Conservation (phyloP, 352 stramenopile genomes). For the Phytophthora tubulina region DNA sequence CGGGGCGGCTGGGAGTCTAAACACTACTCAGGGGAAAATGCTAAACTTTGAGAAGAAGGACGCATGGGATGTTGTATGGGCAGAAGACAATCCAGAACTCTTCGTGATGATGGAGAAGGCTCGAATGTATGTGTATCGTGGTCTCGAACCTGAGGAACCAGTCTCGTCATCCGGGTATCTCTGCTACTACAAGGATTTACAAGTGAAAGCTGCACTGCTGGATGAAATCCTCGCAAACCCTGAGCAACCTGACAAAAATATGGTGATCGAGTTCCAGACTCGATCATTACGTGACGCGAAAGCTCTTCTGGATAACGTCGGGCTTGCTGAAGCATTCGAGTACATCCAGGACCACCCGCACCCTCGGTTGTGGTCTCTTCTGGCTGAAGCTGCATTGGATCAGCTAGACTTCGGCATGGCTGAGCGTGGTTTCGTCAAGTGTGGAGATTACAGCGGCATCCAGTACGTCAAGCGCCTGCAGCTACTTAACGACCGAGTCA, state of each 20-base stretch:
- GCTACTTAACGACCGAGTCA: conserved; percentile 90
- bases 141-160: conserved; percentile 89
- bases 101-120: conserved; percentile 95
- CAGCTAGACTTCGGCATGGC: conserved; percentile 93
- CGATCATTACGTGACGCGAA: conserved; percentile 87
- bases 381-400: conserved; percentile 91
- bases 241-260: conserved; percentile 78
- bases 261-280: conserved; percentile 92
- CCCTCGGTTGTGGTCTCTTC: conserved; percentile 85
- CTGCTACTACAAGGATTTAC: conserved; percentile 89
- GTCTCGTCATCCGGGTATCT: conserved; percentile 91
- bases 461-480: conserved; percentile 93
- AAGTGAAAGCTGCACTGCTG: conserved; percentile 86
- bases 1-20: conserved; percentile 62
- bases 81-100: conserved; percentile 92
- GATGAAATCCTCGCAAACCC: conserved; percentile 90
- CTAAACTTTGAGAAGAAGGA: conserved; percentile 90
- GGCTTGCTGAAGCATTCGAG: conserved; percentile 77
- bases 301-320: conserved; percentile 87
- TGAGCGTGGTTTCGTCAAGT: conserved; percentile 93
- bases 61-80: conserved; percentile 93
- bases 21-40: conserved; percentile 77
- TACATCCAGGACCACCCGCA: conserved; percentile 91
- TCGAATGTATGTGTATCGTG: conserved; percentile 91
- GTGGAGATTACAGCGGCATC: conserved; percentile 92